A percentile compares a stretch with the other conserved stretches of the same genome.
Conservation (phyloP, 129 eudicot genomes). For the Sambucus nigra region DNA sequence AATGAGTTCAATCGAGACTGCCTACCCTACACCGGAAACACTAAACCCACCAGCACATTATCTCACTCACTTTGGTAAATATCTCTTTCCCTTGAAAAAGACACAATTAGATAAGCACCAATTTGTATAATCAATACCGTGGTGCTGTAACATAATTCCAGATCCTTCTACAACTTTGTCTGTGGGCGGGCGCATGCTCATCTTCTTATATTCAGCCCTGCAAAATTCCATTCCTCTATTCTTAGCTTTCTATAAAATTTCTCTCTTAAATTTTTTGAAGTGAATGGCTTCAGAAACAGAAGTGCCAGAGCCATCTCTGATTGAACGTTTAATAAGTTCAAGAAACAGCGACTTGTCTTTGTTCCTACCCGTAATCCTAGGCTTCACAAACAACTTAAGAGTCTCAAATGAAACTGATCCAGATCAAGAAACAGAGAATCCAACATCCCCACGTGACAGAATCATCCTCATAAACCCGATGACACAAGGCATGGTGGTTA, state of each 20-base stretch:
- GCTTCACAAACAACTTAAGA: slow-evolving; percentile 13
- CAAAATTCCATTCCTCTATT: not conserved
- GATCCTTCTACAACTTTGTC: slow-evolving; percentile 46
- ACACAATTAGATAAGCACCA: too few species aligned
- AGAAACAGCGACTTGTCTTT: slow-evolving; percentile 37
- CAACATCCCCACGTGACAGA: slow-evolving; percentile 15
- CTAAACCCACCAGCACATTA: too few species aligned
- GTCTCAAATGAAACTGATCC: slow-evolving; percentile 5
- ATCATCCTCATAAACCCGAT: slow-evolving; percentile 44
- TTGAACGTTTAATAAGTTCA: slow-evolving; percentile 30
- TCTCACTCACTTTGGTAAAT: too few species aligned
- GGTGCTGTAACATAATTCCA: slow-evolving; percentile 32
- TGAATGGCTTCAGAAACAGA: slow-evolving; percentile 43
- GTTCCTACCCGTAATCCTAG: slow-evolving; percentile 28
- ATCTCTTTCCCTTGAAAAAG: too few species aligned
- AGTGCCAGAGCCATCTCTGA: slow-evolving; percentile 19
- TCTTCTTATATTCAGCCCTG: not conserved
- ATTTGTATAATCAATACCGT: too few species aligned
- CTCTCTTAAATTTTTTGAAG: not conserved
- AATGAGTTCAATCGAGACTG: too few species aligned
- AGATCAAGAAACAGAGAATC: slow-evolving; percentile 7
- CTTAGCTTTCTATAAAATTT: not conserved
- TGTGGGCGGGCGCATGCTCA: slow-evolving; percentile 4
- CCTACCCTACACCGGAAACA: too few species aligned
- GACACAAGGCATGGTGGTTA: slow-evolving; percentile 48